Evolutionary conservation across 805 yeast genomes (phyloP).

Genomic region (Pichia phayaonensis): DNA sequence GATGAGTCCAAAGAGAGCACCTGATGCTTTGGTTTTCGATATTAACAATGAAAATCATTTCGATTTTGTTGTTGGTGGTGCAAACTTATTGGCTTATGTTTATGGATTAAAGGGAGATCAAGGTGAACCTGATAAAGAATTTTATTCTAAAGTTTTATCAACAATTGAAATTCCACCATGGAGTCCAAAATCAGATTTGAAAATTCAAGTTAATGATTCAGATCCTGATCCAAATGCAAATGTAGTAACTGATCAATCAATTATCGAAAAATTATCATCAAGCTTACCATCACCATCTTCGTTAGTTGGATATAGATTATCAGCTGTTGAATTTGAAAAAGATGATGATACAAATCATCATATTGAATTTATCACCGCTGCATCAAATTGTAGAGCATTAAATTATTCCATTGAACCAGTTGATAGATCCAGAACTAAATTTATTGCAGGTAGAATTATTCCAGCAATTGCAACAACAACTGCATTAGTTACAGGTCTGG

Average conservation of each 20-base stretch:
- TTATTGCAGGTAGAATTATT: conserved; percentile 95
- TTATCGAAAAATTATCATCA: conserved; percentile 60
- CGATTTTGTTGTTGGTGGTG: conserved; percentile 80
- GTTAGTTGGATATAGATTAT: conserved; percentile 79
- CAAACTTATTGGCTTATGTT: conserved; percentile 83
- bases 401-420: conserved; percentile 86
- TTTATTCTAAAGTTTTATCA: conserved; percentile 48
- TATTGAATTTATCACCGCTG: conserved; percentile 91
- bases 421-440: conserved; percentile 84
- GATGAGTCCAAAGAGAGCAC: conserved; percentile 98
- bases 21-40: conserved; percentile 76
- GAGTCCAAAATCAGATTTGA: conserved; percentile 64
- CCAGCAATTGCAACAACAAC: conserved; percentile 99
- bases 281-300: conserved; percentile 83
- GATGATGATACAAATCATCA: conserved; percentile 97
- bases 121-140: conserved; percentile 39
- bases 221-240: conserved; percentile 82
- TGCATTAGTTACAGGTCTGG: conserved; percentile 93
- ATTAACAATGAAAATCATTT: conserved; percentile 69
- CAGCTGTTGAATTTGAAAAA: conserved; percentile 93
- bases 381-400: conserved; percentile 92
- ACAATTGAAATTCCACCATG: conserved; percentile 52
- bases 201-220: conserved; percentile 76
- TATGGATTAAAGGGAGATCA: conserved; percentile 80
- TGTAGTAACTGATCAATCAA: conserved; percentile 47